Base-by-base conservation (phyloP, 257 asterid genomes). In the Linderniella brevidens region DNA sequence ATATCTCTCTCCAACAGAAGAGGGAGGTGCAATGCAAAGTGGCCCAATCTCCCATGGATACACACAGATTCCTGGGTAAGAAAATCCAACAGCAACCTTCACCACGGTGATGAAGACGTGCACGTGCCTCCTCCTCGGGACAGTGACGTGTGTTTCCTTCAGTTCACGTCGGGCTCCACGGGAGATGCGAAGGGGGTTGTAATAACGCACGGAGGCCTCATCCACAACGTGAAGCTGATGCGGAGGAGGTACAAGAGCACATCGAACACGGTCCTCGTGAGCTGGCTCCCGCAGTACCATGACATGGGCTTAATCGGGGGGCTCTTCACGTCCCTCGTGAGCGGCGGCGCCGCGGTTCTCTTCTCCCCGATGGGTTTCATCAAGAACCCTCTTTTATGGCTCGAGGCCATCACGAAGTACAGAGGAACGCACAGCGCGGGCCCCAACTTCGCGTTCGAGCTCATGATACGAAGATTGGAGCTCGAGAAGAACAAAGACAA, bases 271-370 rank as follows among this genome's bases (percentile, higher is more conserved):
- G 72, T 80, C 2, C 68, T 71, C 1, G 81, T 80, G 4, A 80
- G 81, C 38, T 80, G 93, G 87, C 54, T 80, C 20, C 93, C 93
- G 29, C 81, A 77, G 56, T 80, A 77, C 53, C 93, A 80, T 48
- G 93, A 74, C 63, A 80, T 77, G 93, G 92, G 93, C 54, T 55
- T 80, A 19, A 80, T 77, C 0, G 87, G 93, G 11, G 81, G 93
- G 44, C 64, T 80, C 38, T 64, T 80, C 15, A 80, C 87, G 3
- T 58, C 70, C 35, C 15, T 80, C 68, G 77, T 80, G 1, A 74
- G 87, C 59, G 93, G 87, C 9, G 84, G 81, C 36, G 60, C 77
- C 0, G 86, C 81, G 9, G 42, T 80, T 52, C 44, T 80, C 53
- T 80, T 76, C 55, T 80, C 87, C 54, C 92, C 92, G 0, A 4